Percentiles rank a stretch among this genome's conserved stretches.
These are phyloP conservation scores for Aureobasidium melanogenum DNA, from an alignment of 2,329 filamentous ascomycete genomes.

Conservation along the genomic window DNA sequence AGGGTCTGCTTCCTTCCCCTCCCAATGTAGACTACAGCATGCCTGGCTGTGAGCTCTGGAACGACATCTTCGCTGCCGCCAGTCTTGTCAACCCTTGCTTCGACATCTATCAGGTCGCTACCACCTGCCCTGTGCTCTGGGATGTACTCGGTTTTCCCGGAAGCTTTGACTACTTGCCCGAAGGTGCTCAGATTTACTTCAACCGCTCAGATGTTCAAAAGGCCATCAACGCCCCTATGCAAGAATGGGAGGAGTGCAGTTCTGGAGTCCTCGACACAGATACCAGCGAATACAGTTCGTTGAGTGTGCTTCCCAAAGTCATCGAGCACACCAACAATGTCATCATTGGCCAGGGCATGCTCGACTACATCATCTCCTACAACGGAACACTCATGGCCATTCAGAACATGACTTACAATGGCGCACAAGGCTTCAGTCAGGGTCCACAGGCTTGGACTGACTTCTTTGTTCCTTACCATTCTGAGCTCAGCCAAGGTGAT, in stretches of 20 bases:
- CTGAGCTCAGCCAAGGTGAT: slow-evolving; percentile 35
- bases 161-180: slow-evolving; percentile 54
- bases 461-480: slow-evolving; percentile 61
- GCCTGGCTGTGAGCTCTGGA: slow-evolving; percentile 41
- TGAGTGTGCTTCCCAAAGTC: slow-evolving; percentile 56
- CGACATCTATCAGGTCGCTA: slow-evolving; percentile 64
- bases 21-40: slow-evolving; percentile 37
- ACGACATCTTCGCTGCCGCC: slow-evolving; percentile 47
- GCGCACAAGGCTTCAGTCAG: slow-evolving; percentile 58
- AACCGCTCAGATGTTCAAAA: slow-evolving; percentile 60
- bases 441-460: slow-evolving; percentile 45
- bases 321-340: slow-evolving; percentile 67
- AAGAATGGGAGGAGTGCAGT: slow-evolving; percentile 51
- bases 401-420: slow-evolving; percentile 76
- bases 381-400: slow-evolving; percentile 64
- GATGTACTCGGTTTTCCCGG: slow-evolving; percentile 63
- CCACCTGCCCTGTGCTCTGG: slow-evolving; percentile 61
- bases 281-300: slow-evolving; percentile 42
- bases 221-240: slow-evolving; percentile 55
- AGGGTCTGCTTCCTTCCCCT: slow-evolving; percentile 47
- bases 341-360: slow-evolving; percentile 62
- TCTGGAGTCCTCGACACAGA: slow-evolving; percentile 42
- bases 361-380: slow-evolving; percentile 59
- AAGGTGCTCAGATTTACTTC: slow-evolving; percentile 57
- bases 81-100: slow-evolving; percentile 64